phyloP scores from a whole-genome alignment of 805 yeast genomes.

The Myxozyma nipponensis region DNA sequence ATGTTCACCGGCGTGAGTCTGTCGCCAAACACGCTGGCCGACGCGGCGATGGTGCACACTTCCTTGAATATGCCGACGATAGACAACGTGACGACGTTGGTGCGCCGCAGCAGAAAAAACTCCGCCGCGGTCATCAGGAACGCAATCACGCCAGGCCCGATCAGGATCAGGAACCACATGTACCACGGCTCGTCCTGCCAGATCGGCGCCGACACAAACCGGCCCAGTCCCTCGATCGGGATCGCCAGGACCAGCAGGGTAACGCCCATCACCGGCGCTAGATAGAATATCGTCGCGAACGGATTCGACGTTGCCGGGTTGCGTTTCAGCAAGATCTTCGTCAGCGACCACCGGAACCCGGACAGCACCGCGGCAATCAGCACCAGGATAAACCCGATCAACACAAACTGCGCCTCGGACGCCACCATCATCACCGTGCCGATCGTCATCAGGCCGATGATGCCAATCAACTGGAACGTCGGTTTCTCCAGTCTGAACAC shows the following conservation, averaged over 20 bases:
- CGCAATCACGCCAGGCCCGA: constrained; percentile 82
- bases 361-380: constrained; percentile 74
- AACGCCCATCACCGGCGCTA: constrained; percentile 79
- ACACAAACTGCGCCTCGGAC: constrained; percentile 28
- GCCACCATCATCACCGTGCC: constrained; percentile 88
- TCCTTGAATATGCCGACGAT: constrained; percentile 94
- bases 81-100: constrained; percentile 80
- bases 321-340: constrained; percentile 71
- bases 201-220: constrained; percentile 51
- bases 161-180: constrained; percentile 53
- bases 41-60: constrained; percentile 68
- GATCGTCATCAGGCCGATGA: constrained; percentile 71
- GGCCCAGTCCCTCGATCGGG: constrained; percentile 61
- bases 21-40: constrained; percentile 74
- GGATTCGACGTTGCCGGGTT: constrained; percentile 61
- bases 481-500: constrained; percentile 73
- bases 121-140: constrained; percentile 74
- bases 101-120: constrained; percentile 62
- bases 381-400: constrained; percentile 68
- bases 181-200: constrained; percentile 62
- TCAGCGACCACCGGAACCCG: constrained; percentile 93
- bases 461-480: constrained; percentile 60
- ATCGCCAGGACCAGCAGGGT: constrained; percentile 60
- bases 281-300: constrained; percentile 72
- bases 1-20: constrained; percentile 60